Conservation (phyloP, 495 filamentous ascomycete species). For the Xylaria sp. region DNA sequence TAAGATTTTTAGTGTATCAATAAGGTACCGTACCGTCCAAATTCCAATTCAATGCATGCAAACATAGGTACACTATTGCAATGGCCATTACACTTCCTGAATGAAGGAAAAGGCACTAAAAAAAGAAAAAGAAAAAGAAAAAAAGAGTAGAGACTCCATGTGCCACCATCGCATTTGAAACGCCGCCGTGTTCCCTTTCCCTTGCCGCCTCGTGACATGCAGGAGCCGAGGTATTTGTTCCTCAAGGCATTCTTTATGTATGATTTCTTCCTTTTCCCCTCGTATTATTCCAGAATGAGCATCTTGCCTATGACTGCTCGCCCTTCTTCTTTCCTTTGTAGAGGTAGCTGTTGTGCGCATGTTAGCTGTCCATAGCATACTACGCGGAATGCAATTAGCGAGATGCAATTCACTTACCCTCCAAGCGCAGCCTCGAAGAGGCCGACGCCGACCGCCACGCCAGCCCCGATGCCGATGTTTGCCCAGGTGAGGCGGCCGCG, state of each 20-base stretch:
- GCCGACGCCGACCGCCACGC: constrained; percentile 49
- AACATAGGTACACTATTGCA: background rate
- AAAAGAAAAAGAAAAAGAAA: background rate
- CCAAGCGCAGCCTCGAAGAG: constrained; percentile 51
- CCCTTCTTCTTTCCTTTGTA: constrained; percentile 15
- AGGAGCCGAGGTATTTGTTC: background rate
- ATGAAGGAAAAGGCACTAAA: background rate
- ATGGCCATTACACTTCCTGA: background rate
- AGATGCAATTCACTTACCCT: constrained; percentile 41
- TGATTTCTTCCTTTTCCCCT: too few relatives aligned
- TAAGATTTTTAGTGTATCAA: background rate
- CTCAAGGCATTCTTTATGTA: background rate
- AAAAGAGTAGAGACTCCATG: constrained; percentile 17
- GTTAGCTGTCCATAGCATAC: background rate
- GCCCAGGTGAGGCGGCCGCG: constrained; percentile 75
- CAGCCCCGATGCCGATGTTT: constrained; percentile 69
- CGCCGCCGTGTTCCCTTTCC: constrained; percentile 8
- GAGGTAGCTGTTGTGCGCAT: background rate
- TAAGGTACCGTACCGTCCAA: background rate
- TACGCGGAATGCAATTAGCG: background rate
- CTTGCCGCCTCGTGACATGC: constrained; percentile 1
- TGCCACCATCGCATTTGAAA: background rate
- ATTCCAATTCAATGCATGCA: constrained; percentile 2
- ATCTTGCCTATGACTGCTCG: constrained; percentile 12
- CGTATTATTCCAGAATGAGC: background rate